Evolutionary conservation across 768 basidiomycete species (phyloP).

Genomic region (Mycena indigotica): DNA sequence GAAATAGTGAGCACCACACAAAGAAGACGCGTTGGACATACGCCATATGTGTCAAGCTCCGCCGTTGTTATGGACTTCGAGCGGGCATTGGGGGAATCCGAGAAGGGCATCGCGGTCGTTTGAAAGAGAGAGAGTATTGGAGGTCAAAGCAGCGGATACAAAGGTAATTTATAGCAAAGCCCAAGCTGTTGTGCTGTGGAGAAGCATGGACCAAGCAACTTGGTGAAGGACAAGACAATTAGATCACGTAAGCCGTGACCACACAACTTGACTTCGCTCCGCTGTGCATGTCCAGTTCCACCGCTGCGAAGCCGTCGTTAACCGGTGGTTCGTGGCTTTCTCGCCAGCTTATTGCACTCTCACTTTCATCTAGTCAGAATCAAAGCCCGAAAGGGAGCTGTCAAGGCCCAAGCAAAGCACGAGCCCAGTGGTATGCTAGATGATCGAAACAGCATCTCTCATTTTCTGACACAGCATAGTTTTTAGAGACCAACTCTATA

Average conservation of each 20-base stretch:
- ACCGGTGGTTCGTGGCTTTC: neutral
- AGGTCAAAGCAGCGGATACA: neutral
- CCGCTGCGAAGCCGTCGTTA: neutral
- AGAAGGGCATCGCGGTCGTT: neutral
- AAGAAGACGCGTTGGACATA: constrained; percentile 37
- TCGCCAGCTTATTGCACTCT: neutral
- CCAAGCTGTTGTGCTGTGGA: neutral
- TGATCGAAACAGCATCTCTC: neutral
- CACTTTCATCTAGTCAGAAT: constrained; percentile 59
- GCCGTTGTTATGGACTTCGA: constrained; percentile 82
- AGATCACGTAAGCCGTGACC: neutral
- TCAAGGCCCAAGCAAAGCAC: constrained; percentile 92
- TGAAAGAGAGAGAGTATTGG: neutral
- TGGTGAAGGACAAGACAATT: neutral
- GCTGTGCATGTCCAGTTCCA: neutral
- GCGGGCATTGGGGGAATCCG: constrained; percentile 72
- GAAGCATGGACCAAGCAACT: neutral
- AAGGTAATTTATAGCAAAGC: neutral
- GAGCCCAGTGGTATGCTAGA: constrained; percentile 74
- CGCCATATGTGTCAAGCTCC: constrained; percentile 76
- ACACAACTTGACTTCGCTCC: too few relatives aligned
- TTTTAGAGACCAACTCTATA: constrained; percentile 92
- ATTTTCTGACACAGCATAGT: constrained; percentile 46
- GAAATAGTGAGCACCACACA: neutral
- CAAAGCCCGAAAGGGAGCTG: constrained; percentile 90